These are phyloP conservation scores for Backusella circina DNA, from an alignment of 192 early-diverging fungal species.

Conservation along the genomic window DNA sequence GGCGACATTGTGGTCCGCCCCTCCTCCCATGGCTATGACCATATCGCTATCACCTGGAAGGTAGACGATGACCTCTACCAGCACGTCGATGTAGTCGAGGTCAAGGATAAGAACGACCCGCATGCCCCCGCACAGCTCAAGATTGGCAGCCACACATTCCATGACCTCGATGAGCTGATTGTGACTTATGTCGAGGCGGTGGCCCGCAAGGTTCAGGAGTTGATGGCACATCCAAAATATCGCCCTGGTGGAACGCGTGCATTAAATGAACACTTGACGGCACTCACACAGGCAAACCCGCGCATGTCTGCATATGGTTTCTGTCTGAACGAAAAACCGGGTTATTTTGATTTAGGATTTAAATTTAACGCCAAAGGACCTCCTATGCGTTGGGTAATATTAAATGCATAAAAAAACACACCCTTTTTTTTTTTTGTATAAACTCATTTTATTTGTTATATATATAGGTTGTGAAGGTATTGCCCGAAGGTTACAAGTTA, in stretches of 20 bases:
- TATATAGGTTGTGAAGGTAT: conserved; percentile 54
- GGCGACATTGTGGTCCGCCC: conserved; percentile 88
- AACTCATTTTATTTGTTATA: neutral
- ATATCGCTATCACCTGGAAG: conserved; percentile 93
- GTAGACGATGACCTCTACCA: conserved; percentile 82
- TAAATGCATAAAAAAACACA: neutral
- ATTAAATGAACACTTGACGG: conserved; percentile 48
- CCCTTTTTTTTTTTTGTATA: neutral
- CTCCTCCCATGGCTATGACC: conserved; percentile 84
- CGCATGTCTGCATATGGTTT: conserved; percentile 82
- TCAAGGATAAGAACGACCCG: conserved; percentile 67
- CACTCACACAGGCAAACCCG: conserved; percentile 52
- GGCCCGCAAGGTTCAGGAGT: conserved; percentile 61
- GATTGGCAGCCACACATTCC: conserved; percentile 66
- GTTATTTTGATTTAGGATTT: conserved; percentile 74
- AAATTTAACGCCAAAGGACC: conserved; percentile 65
- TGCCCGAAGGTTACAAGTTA: conserved; percentile 74
- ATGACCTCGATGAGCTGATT: conserved; percentile 91
- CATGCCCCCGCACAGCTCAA: conserved; percentile 66
- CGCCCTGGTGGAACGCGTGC: conserved; percentile 53
- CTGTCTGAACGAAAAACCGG: conserved; percentile 63
- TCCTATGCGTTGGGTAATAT: conserved; percentile 59
- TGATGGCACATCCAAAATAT: conserved; percentile 76
- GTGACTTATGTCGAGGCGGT: conserved; percentile 89
- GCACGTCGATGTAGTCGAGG: conserved; percentile 79